phyloP scores from a whole-genome alignment of 257 asterid species.

The Euphrasia confusa region DNA sequence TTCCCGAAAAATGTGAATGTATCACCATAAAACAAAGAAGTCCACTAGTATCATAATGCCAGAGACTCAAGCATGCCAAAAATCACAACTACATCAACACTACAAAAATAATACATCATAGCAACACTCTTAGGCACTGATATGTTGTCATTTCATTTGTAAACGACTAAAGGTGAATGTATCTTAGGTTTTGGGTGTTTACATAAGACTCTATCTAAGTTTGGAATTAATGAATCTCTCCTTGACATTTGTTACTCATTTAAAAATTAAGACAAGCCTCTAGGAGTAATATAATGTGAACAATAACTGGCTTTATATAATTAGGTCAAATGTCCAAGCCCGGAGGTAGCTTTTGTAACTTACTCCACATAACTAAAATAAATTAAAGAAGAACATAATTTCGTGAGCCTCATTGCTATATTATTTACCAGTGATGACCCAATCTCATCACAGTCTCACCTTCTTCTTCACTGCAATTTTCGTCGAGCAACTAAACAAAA shows the following conservation, averaged over 20 bases:
- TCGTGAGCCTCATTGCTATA: neutral
- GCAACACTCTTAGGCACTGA: constrained; percentile 14
- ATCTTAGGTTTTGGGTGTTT: neutral
- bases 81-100: constrained; percentile 9
- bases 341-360: neutral
- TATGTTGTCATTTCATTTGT: neutral
- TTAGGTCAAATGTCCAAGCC: neutral
- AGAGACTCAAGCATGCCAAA: neutral
- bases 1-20: constrained; percentile 11
- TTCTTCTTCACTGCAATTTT: constrained; percentile 6
- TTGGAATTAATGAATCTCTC: neutral
- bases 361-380: constrained; percentile 1
- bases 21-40: constrained; percentile 9
- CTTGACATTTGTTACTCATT: neutral
- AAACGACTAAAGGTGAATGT: too few relatives aligned
- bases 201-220: neutral
- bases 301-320: neutral
- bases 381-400: neutral
- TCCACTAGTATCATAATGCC: constrained; percentile 3
- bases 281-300: neutral
- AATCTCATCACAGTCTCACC: constrained; percentile 13
- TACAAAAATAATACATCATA: constrained; percentile 12
- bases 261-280: neutral
- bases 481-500: neutral
- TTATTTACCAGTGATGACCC: constrained; percentile 12